Evolutionary conservation across 1,284 basidiomycete genomes (phyloP), one percentile per base, ranked within the genome.

Genomic region (Somion occarium): DNA sequence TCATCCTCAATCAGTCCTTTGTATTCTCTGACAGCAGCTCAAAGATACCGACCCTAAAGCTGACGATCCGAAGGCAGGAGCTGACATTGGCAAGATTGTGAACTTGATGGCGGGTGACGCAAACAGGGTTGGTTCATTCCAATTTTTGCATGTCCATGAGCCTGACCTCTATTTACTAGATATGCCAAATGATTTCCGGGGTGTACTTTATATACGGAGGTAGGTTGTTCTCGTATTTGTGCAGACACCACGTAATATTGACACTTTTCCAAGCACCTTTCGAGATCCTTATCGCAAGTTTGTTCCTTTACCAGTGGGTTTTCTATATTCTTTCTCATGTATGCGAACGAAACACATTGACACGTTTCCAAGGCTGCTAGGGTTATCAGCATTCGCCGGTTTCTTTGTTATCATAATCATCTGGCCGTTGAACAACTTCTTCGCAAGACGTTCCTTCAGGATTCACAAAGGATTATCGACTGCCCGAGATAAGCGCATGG

Each of bases 401-500:
- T 85, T 95, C 56, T 54, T 85, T n/a, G 76, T 91, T n/a, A 70
- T 95, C 3, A 53, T 87, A 13, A 66, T 87, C 13, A 83, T 83
- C 13, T 85, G 85, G 73, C 92, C 93, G 0, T 61, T 92, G 48
- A 91, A 91, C 64, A 83, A 77, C 51, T 78, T 70, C 54, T 64
- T 92, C 39, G 75, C 83, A 4, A 73, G 70, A 52, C 76, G 88
- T 3, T 80, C 77, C 48, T 73, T 84, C 26, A 68, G 81, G 47
- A 91, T 94, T 52, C 82, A 88, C 54, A 89, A 88, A 64, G 83
- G 83, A 5, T 66, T 90, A 22, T 71, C 87, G 39, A 76, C 80
- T 9, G 83, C 91, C 0, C 75, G 90, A 7, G 94, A 98, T 63
- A 85, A 84, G 62, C 79, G 94, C 1, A 94, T 97, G 82, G 79